Base-by-base conservation (phyloP, 106 monocot genomes). In the Platanthera guangdongensis region DNA sequence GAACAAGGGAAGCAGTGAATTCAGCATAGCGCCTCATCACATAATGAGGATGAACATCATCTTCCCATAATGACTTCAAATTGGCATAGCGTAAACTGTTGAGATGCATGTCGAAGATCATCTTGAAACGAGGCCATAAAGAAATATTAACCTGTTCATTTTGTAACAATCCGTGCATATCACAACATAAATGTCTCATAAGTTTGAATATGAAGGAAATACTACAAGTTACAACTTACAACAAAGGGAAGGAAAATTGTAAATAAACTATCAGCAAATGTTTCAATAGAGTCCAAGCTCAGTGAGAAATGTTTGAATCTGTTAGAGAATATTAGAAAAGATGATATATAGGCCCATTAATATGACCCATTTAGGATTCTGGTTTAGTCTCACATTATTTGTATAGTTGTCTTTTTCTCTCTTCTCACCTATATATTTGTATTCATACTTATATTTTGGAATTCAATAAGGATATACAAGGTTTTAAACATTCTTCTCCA, bases 21-120 rank as follows among this genome's bases (percentile, higher is more conserved):
- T 99, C 99, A 82, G 99, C 99, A 83, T 90, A 99, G 18, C 94
- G 94, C 67, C 94, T 90, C 83, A 94, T 92, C 9, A 92, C 99
- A 82, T 99, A 99, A 82, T 99, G 99, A 47, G 99, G 99, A 88
- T 99, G 99, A 77, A 94, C 94, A 83, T 99, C 99, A 84, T 94
- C 94, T 90, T 94, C 94, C 99, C 94, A 99, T 65, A 99, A 83
- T 14, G 86, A 81, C 83, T 71, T 94, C 51, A 92, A 77, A 82
- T 90, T 94, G n/a, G 99, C 99, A 83, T 88, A 90, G 6, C 94
- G 89, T 48, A 99, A 55, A 75, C 99, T 99, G 79, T 85, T 90
- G 79, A 99, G 84, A 75, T 99, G 99, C 92, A 99, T 81, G 80
- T 94, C 94, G 83, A 99, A 99, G 72, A 99, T 87, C 92, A 99